Evolutionary conservation across 2,329 filamentous ascomycete genomes (phyloP), one percentile per base, ranked within the genome.

Genomic region (Pseudocercospora crystallina): DNA sequence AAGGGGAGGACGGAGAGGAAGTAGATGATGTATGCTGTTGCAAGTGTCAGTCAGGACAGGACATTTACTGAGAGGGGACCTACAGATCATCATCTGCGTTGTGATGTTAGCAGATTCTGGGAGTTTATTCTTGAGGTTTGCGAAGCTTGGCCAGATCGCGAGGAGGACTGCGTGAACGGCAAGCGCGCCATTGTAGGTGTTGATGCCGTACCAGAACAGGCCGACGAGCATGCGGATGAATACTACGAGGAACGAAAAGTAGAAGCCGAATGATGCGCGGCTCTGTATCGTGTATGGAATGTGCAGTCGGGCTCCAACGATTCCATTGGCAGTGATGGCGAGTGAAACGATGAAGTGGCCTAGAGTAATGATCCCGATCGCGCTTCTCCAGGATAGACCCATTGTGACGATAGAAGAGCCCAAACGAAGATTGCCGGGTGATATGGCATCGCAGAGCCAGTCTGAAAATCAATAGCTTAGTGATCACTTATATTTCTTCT

Each of bases 191-290:
- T 61, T 65, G 38, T 65, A 65, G 26, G 63, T 65, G 7, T 61
- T 60, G 41, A 66, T 65, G 2, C 63, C 64, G 41, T 64, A 66
- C 67, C 68, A 71, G 55, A 71, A 68, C 10, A 70, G 62, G 14
- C 65, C 66, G 13, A 70, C 58, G 30, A 69, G 60, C 38, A 68
- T 63, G 13, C 69, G 60, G 13, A 68, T 64, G 26, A 69, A 44
- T 11, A 58, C 56, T 5, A 58, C 53, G 20, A 58, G 17, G 40
- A 51, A 58, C 1, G 53, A 50, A 35, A 60, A 63, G 49, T 62
- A 63, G 47, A 63, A 64, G 3, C 64, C 64, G 26, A 59, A 66
- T 2, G 62, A 51, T n/a, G 61, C 59, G 43, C 64, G 49, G 20
- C 57, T 58, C 47, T 62, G 59, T 5, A 64, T 55, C 17, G 62